A percentile compares a stretch with the other conserved stretches of the same genome.
Conservation (phyloP, 2,329 filamentous ascomycete genomes). For the Aciculosporium take region DNA sequence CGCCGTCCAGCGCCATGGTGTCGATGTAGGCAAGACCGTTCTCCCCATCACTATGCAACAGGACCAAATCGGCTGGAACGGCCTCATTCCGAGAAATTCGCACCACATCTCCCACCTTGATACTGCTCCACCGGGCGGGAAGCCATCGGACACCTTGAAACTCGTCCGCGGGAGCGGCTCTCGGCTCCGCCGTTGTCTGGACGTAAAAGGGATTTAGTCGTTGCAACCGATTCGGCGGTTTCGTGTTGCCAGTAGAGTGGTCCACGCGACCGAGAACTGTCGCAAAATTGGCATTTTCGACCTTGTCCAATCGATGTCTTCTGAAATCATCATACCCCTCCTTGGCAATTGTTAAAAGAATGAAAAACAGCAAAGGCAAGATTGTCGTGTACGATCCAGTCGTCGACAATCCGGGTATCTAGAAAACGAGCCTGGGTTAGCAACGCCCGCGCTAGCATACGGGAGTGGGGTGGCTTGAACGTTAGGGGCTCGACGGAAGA, state of each 20-base stretch:
- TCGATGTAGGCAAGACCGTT: constrained; percentile 73
- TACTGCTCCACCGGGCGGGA: constrained; percentile 27
- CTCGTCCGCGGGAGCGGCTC: constrained; percentile 40
- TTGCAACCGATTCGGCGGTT: constrained; percentile 11
- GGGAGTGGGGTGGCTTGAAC: neutral
- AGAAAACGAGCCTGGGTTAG: neutral
- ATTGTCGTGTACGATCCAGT: constrained; percentile 65
- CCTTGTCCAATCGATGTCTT: constrained; percentile 64
- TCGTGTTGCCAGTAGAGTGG: constrained; percentile 16
- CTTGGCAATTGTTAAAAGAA: constrained; percentile 67
- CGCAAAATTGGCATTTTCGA: constrained; percentile 52
- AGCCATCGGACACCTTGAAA: constrained; percentile 42
- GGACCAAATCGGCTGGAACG: constrained; percentile 67
- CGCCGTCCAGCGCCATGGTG: constrained; percentile 72
- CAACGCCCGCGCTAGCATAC: no score
- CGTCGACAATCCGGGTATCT: constrained; percentile 57
- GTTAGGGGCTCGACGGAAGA: no score
- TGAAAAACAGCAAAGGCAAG: constrained; percentile 60
- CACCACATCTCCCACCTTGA: constrained; percentile 36
- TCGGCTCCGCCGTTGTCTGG: constrained; percentile 16
- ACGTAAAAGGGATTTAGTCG: constrained; percentile 21
- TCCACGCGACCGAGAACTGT: constrained; percentile 30
- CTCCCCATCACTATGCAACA: constrained; percentile 63
- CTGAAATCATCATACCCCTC: constrained; percentile 79
- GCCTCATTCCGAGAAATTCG: constrained; percentile 53